Percentiles rank a stretch among this genome's conserved stretches.
phyloP scores from a whole-genome alignment of 495 filamentous ascomycete genomes.

The Penicillium goetzii region DNA sequence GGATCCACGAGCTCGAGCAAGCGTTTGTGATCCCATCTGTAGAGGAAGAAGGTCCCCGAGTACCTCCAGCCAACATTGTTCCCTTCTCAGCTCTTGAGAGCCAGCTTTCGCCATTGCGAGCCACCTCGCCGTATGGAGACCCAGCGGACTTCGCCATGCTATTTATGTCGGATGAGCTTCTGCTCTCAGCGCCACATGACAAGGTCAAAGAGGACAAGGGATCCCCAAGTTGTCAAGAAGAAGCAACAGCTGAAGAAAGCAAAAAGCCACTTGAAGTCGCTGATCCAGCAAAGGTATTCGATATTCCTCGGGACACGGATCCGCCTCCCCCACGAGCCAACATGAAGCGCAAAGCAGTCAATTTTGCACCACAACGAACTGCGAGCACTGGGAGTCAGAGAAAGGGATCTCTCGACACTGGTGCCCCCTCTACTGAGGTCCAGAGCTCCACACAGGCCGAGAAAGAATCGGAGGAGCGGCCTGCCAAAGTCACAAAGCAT shows the following conservation, averaged over 20 bases:
- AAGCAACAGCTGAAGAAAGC: background rate
- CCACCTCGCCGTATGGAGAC: conserved; percentile 25
- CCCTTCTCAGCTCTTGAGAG: conserved; percentile 21
- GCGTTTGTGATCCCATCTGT: background rate
- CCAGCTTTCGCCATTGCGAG: conserved; percentile 3
- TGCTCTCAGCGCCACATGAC: conserved; percentile 10
- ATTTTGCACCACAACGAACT: conserved; percentile 25
- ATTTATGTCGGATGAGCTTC: conserved; percentile 29
- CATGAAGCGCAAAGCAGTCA: conserved; percentile 34
- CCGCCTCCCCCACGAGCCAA: background rate
- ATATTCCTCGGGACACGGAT: conserved; percentile 5
- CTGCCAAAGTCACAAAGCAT: conserved; percentile 25
- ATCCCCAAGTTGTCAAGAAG: background rate
- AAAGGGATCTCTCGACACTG: background rate
- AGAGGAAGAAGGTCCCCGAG: background rate
- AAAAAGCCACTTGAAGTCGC: background rate
- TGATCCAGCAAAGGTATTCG: background rate
- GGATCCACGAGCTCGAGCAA: conserved; percentile 23
- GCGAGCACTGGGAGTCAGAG: background rate
- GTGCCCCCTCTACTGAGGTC: conserved; percentile 1
- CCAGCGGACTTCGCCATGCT: conserved; percentile 40
- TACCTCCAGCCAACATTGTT: conserved; percentile 12
- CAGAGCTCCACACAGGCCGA: conserved; percentile 7
- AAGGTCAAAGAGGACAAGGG: conserved; percentile 9
- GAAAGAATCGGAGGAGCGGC: conserved; percentile 11